These are phyloP conservation scores for Botrytis galanthina DNA, from an alignment of 2,329 filamentous ascomycete species.

Conservation along the genomic window DNA sequence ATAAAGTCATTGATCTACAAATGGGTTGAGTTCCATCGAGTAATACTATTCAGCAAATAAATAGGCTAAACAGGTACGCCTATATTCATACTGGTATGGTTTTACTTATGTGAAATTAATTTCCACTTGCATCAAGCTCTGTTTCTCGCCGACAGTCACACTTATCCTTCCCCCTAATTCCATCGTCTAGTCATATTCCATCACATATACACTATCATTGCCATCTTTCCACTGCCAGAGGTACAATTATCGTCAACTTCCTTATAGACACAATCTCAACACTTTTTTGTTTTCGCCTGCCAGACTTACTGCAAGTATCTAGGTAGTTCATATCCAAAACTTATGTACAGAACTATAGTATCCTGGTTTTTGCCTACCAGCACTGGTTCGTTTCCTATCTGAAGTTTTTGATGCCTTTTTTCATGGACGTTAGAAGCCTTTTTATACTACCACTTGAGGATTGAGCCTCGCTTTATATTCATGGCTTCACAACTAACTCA, in stretches of 20 bases:
- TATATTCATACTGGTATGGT: accelerated
- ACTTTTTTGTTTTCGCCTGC: not conserved
- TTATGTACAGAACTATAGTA: not conserved
- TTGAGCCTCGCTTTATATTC: not conserved
- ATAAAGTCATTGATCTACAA: not conserved
- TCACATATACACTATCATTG: not conserved
- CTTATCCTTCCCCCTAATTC: not conserved
- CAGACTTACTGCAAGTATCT: not conserved
- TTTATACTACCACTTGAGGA: not conserved
- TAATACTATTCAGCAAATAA: accelerated
- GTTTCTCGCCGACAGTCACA: accelerated
- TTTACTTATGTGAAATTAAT: not conserved
- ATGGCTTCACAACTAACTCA: not conserved
- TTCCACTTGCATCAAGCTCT: not conserved
- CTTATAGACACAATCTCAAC: not conserved
- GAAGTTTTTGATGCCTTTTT: not conserved
- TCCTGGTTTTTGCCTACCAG: not conserved
- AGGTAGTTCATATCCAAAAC: not conserved
- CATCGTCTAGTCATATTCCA: accelerated
- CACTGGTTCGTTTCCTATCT: accelerated
- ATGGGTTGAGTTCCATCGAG: not conserved
- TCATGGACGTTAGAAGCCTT: not conserved
- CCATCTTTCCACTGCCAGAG: not conserved
- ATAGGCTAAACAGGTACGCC: accelerated
- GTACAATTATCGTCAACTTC: not conserved